These are phyloP conservation scores for Orbilia blumenaviensis DNA, from an alignment of 2,329 filamentous ascomycete genomes.

Conservation along the genomic window DNA sequence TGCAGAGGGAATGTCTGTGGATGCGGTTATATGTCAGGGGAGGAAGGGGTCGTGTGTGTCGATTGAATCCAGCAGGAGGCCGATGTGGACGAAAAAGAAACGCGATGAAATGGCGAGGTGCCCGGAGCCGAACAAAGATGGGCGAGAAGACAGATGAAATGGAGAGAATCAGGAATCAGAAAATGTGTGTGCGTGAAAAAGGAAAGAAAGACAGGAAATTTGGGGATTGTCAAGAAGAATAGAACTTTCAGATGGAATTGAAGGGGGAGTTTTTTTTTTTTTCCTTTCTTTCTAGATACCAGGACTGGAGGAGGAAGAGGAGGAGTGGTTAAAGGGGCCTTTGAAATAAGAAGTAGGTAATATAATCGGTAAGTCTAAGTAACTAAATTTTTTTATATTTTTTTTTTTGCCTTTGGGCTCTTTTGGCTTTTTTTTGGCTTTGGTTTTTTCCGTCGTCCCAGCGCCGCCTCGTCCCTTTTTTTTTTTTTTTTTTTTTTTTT, in stretches of 20 bases:
- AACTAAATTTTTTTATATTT: constrained; percentile 5
- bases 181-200: constrained; percentile 46
- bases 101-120: neutral
- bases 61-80: constrained; percentile 20
- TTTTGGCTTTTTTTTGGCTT: constrained; percentile 28
- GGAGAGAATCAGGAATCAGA: neutral
- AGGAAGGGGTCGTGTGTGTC: constrained; percentile 34
- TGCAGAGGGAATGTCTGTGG: constrained; percentile 33
- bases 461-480: constrained; percentile 17
- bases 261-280: constrained; percentile 2
- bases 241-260: neutral
- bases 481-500: neutral
- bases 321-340: constrained; percentile 12
- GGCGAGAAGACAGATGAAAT: constrained; percentile 56
- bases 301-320: neutral
- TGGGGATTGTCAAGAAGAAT: neutral
- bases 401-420: constrained; percentile 18
- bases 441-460: constrained; percentile 8
- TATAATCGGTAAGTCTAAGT: no score
- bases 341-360: no score
- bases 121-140: constrained; percentile 56
- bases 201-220: constrained; percentile 59
- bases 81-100: neutral
- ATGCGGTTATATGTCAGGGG: constrained; percentile 22
- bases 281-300: neutral